Base-by-base conservation (phyloP, 805 yeast genomes). In the Monosporozyma aerobia region DNA sequence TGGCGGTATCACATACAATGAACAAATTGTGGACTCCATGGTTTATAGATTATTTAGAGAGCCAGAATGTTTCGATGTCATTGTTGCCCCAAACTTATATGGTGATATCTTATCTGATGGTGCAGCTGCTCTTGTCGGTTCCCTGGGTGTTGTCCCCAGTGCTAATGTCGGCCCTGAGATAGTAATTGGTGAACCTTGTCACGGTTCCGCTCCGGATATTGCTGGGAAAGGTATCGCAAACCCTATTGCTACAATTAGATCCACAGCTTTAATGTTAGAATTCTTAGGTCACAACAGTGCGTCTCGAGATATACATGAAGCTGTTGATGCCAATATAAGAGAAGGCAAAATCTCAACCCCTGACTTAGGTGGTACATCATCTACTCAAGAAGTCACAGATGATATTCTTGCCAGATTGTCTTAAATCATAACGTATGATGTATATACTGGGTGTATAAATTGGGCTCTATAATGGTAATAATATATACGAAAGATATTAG, bases 171-270 rank as follows among this genome's bases (percentile, higher is more conserved):
- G 99, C 65, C 96, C 90, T 68, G 73, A 78, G 69, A 92, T 94
- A 68, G 97, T 95, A 57, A 89, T 94, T 68, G 99, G 99, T 69
- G 99, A 94, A 75, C 99, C 99, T 68, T 90, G 97, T 69, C 99
- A 94, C 74, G 99, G 99, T 56, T 87, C 96, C 53, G 99, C 99
- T 52, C 99, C 99, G 53, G 99, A 94, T 71, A 94, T 94, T 60
- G 96, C 90, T 69, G 99, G 99, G 63, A 83, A 79, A 72, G 94
- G 94, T 63, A 87, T 89, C 63, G 80, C 97, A 51, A 92, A 92
- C 79, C 99, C 99, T 59, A 83, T 94, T 65, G 99, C 99, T 53
- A 94, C 99, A 50, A 92, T 94, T 69, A 85, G 99, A 75, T 94
- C 99, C 32, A 84, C 97, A 54, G 99, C 98, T 53, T 78, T 94